Percentiles rank a stretch among this genome's conserved stretches.
phyloP scores from a whole-genome alignment of 2,329 filamentous ascomycete genomes.

The Claviceps digitariae region DNA sequence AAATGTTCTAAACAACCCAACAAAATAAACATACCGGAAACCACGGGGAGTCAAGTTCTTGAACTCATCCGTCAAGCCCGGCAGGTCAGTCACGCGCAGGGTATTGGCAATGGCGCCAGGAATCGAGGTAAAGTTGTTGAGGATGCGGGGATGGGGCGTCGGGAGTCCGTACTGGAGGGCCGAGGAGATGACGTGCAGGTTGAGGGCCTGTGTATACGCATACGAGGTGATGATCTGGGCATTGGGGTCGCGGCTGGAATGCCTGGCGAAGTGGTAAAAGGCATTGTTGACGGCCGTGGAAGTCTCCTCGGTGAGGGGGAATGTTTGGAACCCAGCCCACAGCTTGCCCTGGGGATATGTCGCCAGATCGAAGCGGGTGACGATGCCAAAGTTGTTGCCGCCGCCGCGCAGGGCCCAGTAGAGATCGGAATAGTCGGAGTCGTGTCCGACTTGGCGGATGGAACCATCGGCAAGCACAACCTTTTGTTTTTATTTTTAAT shows the following conservation, averaged over 20 bases:
- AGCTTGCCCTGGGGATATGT: conserved; percentile 23
- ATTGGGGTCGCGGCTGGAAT: conserved; percentile 7
- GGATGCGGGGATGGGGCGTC: conserved; percentile 8
- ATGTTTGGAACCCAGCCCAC: conserved; percentile 20
- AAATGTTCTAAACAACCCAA: too few species aligned
- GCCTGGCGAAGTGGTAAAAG: conserved; percentile 11
- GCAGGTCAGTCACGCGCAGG: conserved; percentile 8
- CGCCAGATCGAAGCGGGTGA: conserved; percentile 32
- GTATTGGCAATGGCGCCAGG: conserved; percentile 10
- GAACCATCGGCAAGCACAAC: conserved; percentile 25
- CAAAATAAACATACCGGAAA: conserved; percentile 8
- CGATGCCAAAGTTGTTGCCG: conserved; percentile 43
- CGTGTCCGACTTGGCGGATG: conserved; percentile 25
- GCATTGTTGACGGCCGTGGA: conserved; percentile 9
- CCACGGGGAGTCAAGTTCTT: conserved; percentile 8
- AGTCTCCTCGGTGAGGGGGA: conserved; percentile 9
- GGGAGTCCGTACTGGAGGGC: conserved; percentile 3
- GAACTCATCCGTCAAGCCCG: conserved; percentile 11
- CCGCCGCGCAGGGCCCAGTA: conserved; percentile 45
- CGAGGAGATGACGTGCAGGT: conserved; percentile 6
- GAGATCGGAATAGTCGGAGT: conserved; percentile 29
- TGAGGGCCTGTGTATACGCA: conserved; percentile 9
- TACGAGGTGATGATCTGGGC: conserved; percentile 12
- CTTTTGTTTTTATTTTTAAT: neutral
- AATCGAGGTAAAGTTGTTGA: conserved; percentile 11